These are phyloP conservation scores for Colletotrichum scovillei DNA, from an alignment of 2,329 filamentous ascomycete species.

Conservation along the genomic window DNA sequence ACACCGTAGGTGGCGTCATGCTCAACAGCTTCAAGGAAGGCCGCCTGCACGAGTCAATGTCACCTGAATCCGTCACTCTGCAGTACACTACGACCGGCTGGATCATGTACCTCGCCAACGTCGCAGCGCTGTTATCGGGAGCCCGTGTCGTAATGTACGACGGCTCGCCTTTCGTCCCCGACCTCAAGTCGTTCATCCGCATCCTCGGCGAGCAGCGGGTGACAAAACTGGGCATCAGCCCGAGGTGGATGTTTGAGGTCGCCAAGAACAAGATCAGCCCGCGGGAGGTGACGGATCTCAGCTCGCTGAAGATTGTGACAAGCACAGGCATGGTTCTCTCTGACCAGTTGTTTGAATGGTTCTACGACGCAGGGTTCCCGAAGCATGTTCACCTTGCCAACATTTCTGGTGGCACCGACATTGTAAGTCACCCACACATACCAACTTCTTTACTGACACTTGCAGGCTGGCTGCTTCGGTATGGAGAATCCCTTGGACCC, in stretches of 20 bases:
- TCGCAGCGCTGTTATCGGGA: conserved; percentile 70
- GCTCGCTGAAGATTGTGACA: conserved; percentile 68
- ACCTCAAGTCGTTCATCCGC: conserved; percentile 71
- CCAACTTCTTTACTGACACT: neutral
- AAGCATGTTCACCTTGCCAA: conserved; percentile 74
- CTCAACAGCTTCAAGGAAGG: conserved; percentile 70
- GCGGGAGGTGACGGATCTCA: conserved; percentile 71
- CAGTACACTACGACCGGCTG: conserved; percentile 79
- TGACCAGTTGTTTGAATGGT: conserved; percentile 82
- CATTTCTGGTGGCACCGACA: conserved; percentile 82
- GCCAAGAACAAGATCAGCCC: conserved; percentile 73
- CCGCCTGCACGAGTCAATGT: conserved; percentile 58
- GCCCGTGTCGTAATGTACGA: conserved; percentile 79
- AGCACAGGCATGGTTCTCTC: conserved; percentile 87
- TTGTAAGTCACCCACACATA: conserved; percentile 58
- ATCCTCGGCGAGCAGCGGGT: conserved; percentile 72
- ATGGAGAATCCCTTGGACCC: conserved; percentile 76
- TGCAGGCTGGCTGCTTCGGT: conserved; percentile 69
- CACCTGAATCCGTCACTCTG: conserved; percentile 54
- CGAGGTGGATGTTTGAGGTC: conserved; percentile 81
- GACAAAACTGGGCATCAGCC: conserved; percentile 80
- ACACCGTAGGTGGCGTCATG: conserved; percentile 75
- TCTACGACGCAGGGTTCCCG: conserved; percentile 79
- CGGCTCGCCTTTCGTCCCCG: conserved; percentile 82
- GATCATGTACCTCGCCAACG: conserved; percentile 85